Conservation (phyloP, 2,329 filamentous ascomycete species). For the Daldinia sp. region DNA sequence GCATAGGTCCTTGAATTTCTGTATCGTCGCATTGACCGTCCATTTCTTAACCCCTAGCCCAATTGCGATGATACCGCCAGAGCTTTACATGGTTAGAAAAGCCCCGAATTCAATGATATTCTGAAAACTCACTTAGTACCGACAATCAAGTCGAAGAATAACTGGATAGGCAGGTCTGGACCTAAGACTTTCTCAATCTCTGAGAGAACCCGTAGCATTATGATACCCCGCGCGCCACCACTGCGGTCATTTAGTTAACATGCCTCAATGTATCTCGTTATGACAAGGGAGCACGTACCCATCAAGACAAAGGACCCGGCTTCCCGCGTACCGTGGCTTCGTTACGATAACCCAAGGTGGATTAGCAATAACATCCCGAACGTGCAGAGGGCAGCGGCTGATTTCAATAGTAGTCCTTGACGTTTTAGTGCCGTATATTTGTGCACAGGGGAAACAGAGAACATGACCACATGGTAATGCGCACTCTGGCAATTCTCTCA, state of each 20-base stretch:
- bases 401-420: constrained; percentile 53
- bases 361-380: constrained; percentile 48
- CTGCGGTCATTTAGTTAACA: constrained; percentile 33
- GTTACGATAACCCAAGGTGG: constrained; percentile 50
- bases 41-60: constrained; percentile 52
- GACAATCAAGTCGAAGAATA: constrained; percentile 52
- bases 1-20: constrained; percentile 51
- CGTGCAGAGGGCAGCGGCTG: constrained; percentile 50
- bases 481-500: constrained; percentile 52
- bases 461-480: constrained; percentile 52
- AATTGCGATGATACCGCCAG: constrained; percentile 50
- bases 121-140: constrained; percentile 48
- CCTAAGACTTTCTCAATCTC: constrained; percentile 51
- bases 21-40: constrained; percentile 48
- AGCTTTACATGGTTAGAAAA: constrained; percentile 38
- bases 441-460: constrained; percentile 49
- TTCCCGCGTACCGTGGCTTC: constrained; percentile 50
- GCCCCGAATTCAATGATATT: neutral
- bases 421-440: constrained; percentile 49
- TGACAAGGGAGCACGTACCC: constrained; percentile 40
- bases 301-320: constrained; percentile 49
- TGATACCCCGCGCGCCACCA: constrained; percentile 49
- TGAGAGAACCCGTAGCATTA: constrained; percentile 48
- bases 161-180: constrained; percentile 49
- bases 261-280: neutral